Evolutionary conservation across 352 stramenopile genomes (phyloP), one percentile per base, ranked within the genome.

Genomic region (Elongisporangium senticosum): DNA sequence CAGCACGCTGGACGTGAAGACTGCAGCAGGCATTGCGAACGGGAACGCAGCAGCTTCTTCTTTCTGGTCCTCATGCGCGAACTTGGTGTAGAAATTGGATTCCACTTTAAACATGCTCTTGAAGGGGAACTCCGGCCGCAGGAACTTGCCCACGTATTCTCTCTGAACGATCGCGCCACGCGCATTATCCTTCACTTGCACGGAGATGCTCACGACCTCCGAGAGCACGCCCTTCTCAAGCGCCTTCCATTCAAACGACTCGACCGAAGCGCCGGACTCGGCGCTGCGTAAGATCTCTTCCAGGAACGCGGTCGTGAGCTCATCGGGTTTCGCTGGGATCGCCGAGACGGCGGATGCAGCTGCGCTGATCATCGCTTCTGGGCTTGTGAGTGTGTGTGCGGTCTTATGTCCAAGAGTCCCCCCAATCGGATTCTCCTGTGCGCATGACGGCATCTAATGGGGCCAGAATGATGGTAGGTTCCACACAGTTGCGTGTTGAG

Each of bases 151-250:
- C 40, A 93, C 78, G 15, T 88, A 73, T 17, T 72, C 61, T 67
- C 50, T 43, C 21, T 58, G 33, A 5, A 20, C 24, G 7, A 50
- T 53, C 54, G 10, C 6, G 10, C 7, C 1, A 10, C n/a, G 11
- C 49, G 22, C 19, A 58, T 5, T 19, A 7, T 61, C 51, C 6
- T 74, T 49, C 15, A 91, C 55, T 23, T 62, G 47, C 22, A 78
- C 68, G 0, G 58, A 62, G 40, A 89, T 71, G 13, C 72, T 69
- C 22, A 90, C 79, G 15, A 93, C 84, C 39, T 90, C 79, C 6
- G 82, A 88, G 59, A 93, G 87, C 23, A 93, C 84, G 19, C 84
- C 84, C 11, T 87, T 61, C 59, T 91, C 85, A 67, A 93, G 80
- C 23, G 77, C 59, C 49, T 72, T 65, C 77, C 79, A 88, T 13